These are phyloP conservation scores for Cryptomeria japonica DNA, from an alignment of 75 land plant species.

Conservation along the genomic window DNA sequence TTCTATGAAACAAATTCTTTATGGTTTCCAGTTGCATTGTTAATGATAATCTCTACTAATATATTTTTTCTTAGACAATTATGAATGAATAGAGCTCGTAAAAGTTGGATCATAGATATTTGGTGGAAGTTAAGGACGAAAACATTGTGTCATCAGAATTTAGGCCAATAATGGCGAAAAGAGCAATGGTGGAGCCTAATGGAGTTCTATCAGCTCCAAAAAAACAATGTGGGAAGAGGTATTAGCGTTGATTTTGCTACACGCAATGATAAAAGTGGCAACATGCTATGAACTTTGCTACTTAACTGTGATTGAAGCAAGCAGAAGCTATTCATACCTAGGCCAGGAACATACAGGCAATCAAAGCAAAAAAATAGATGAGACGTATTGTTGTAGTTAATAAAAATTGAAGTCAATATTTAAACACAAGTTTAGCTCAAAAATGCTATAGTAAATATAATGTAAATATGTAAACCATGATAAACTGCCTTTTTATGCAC, in stretches of 20 bases:
- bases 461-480: not conserved
- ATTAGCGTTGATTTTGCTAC: not conserved
- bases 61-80: too few relatives aligned
- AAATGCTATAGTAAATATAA: not conserved
- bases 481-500: not conserved
- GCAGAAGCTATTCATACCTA: not conserved
- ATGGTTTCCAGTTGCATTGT: too few relatives aligned
- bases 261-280: not conserved
- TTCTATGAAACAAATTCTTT: too few relatives aligned
- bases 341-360: not conserved
- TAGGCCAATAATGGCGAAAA: not conserved
- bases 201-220: not conserved
- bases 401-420: not conserved
- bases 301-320: not conserved
- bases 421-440: conserved; percentile 8
- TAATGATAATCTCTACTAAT: too few relatives aligned
- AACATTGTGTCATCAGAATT: not conserved
- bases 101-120: not conserved
- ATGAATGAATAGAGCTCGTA: too few relatives aligned
- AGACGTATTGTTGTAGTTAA: not conserved
- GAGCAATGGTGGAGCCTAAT: not conserved
- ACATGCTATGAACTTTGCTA: not conserved
- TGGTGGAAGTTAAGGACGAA: not conserved
- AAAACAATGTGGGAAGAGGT: not conserved
- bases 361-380: not conserved